Evolutionary conservation across 306 rosid genomes (phyloP), one percentile per base, ranked within the genome.

Genomic region (Rosa lucieae): DNA sequence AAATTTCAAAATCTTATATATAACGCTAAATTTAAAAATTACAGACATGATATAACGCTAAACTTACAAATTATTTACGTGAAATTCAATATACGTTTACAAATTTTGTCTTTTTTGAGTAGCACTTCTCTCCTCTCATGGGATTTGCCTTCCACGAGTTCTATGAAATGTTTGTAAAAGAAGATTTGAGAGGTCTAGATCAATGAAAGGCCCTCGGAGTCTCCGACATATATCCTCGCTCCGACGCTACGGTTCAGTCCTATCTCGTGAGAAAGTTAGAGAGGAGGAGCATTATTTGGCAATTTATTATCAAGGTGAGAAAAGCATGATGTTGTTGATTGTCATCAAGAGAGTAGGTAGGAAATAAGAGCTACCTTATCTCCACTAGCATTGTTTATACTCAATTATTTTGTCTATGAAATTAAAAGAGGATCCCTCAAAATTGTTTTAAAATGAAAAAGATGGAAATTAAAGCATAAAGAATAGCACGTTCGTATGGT

Each of bases 331-430:
- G 47, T 67, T 7, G 71, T 39, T 67, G 26, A 8, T 63, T 35
- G 71, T 35, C 26, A 67, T 37, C 44, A 62, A 62, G 6, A 67
- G 71, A 67, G 71, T 67, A 37, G 71, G 47, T 67, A 8, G 47
- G 17, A 17, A 37, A 67, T 67, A 6, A 67, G 71, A 6, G 71
- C 48, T 21, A 13, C 71, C 48, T 39, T 66, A 15, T 67, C 48
- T 67, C 71, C 71, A 67, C 71, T 67, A 67, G 26, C 71, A 37
- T 35, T 67, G 17, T 67, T 6, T 37, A 17, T 17, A 37, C 71
- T 67, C 47, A 67, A 39, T 67, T 67, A 67, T 67, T 39, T 18
- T 39, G 26, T 66, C 70, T 15, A 67, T 21, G 71, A 67, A 67
- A 67, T 37, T 37, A 21, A 67, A 7, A 67, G 26, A 67, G 23